Base-by-base conservation (phyloP, 2,329 filamentous ascomycete genomes). In the Sphaerostilbella broomeana region DNA sequence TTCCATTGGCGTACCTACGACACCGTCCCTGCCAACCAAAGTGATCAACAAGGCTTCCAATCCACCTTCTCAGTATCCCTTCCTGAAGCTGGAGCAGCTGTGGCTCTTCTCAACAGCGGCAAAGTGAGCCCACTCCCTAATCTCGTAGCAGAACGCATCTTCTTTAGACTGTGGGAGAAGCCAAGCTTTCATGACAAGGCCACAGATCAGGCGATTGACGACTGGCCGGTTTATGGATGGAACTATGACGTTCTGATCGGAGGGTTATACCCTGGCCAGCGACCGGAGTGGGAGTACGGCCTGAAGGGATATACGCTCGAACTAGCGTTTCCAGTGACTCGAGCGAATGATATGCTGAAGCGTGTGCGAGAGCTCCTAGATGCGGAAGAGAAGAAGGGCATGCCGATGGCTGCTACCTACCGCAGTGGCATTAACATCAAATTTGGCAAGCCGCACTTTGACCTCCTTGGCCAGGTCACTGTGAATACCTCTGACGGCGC, bases 1-100 rank as follows among this genome's bases (percentile, higher is more conserved):
- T 73, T 73, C 52, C 69, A 72, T 53, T 67, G 66, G 54, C 61
- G 69, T n/a, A 72, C 70, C 54, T 73, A 73, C 50, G 68, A 72
- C 48, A 51, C 61, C n/a, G 58, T 72, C 4, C 56, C 62, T 0
- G 45, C 52, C n/a, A 57, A 60, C 27, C 54, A 56, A 9, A 65
- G 60, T 35, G 46, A 54, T 24, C 69, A 73, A 45, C 50, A 71
- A 43, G 70, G 68, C 7, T 72, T 72, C 52, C 69, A 73, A 44
- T 70, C 66, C 44, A 73, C 69, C 15, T 73, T 73, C 47, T 72
- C 69, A 24, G 54, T 72, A 17, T 66, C 68, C 0, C 54, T 62
- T 9, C 25, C 65, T 42, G 68, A 72, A 46, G 70, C 62, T 3
- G 44, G 46, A 27, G 51, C 63, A 4, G 68, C 67, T 6, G 56